phyloP scores from a whole-genome alignment of 345 rosid species.

The Eucalyptus cloeziana region DNA sequence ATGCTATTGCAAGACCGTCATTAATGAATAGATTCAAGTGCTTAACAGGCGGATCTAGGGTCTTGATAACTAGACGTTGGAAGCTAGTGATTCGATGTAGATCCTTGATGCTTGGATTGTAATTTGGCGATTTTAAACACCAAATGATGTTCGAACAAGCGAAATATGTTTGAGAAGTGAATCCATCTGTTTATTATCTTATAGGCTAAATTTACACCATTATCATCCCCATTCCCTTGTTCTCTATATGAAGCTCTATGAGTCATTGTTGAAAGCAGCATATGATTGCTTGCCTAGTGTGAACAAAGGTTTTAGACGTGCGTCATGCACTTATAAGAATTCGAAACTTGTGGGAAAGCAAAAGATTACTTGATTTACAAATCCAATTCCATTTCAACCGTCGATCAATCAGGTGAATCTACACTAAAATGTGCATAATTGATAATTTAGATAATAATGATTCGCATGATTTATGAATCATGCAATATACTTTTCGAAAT shows the following conservation, averaged over 20 bases:
- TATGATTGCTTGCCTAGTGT: not conserved
- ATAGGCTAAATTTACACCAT: not conserved
- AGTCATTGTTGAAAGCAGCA: not conserved
- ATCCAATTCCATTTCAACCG: not conserved
- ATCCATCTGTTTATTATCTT: not conserved
- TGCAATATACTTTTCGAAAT: not conserved
- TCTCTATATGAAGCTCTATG: not conserved
- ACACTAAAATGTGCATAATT: not conserved
- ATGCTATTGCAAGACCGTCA: not conserved
- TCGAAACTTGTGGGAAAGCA: not conserved
- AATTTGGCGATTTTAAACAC: not conserved
- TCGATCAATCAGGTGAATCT: not conserved
- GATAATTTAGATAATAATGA: not conserved
- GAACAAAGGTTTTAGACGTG: not conserved
- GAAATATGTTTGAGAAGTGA: not conserved
- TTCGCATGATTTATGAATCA: not conserved
- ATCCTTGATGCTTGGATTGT: not conserved
- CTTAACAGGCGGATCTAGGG: fast-evolving
- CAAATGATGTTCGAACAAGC: not conserved
- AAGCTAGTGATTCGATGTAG: not conserved
- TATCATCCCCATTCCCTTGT: not conserved
- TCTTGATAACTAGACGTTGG: not conserved
- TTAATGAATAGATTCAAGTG: not conserved
- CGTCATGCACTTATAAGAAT: not conserved
- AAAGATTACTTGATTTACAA: not conserved